These are phyloP conservation scores for Puccinia hordei DNA, from an alignment of 1,284 basidiomycete genomes.

Conservation along the genomic window DNA sequence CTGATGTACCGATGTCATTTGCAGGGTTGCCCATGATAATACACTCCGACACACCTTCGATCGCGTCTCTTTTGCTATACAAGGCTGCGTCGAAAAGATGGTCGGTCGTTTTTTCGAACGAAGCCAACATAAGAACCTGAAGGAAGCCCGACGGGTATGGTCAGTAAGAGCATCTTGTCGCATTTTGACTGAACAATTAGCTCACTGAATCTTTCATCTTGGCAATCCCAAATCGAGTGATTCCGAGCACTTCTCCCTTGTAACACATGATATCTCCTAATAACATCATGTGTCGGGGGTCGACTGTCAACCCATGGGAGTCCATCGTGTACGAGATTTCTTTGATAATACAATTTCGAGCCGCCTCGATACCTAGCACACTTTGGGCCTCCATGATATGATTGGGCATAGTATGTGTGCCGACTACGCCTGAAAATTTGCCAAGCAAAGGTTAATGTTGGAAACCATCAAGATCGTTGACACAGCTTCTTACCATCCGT, in stretches of 20 bases:
- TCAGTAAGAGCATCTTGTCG: background rate
- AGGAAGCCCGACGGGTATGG: background rate
- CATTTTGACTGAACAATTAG: background rate
- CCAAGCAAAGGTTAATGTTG: background rate
- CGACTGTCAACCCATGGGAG: constrained; percentile 96
- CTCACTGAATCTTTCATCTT: constrained; percentile 98
- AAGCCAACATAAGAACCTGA: constrained; percentile 82
- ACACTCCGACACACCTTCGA: constrained; percentile 95
- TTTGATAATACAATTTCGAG: constrained; percentile 88
- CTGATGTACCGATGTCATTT: constrained; percentile 88
- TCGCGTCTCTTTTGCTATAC: constrained; percentile 90
- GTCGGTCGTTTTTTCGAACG: constrained; percentile 99
- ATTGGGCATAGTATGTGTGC: constrained; percentile 89
- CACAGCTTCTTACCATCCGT: constrained; percentile 73
- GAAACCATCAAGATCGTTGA: background rate
- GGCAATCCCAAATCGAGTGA: constrained; percentile 98
- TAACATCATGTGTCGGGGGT: constrained; percentile 97
- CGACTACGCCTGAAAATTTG: constrained; percentile 74
- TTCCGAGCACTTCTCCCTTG: constrained; percentile 98
- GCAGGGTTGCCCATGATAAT: constrained; percentile 99
- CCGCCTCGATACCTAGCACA: constrained; percentile 96
- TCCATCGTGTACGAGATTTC: constrained; percentile 72
- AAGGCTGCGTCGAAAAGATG: constrained; percentile 97
- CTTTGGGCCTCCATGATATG: constrained; percentile 94
- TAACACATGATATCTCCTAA: constrained; percentile 98